Evolutionary conservation across 179 eudicot genomes (phyloP).

Genomic region (Heliamphora pulchella): DNA sequence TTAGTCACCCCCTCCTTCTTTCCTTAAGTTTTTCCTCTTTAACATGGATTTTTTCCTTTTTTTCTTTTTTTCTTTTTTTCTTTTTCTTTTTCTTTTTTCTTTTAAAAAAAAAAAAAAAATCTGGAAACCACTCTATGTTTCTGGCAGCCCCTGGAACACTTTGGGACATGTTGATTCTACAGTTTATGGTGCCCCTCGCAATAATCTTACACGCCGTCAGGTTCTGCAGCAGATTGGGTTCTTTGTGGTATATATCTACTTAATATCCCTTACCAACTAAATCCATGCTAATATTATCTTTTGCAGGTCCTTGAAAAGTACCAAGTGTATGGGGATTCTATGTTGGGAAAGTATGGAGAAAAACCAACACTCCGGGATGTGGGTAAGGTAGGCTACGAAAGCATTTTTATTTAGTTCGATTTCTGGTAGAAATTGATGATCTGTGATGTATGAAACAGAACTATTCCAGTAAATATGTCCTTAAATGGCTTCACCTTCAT

Average conservation of each 20-base stretch:
- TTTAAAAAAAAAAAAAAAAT: background rate
- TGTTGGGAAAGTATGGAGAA: conserved; percentile 52
- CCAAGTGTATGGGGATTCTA: conserved; percentile 75
- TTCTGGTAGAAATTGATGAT: background rate
- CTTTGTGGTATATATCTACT: conserved; percentile 2
- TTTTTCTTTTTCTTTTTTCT: background rate
- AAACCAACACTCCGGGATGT: conserved; percentile 68
- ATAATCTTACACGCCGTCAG: conserved; percentile 73
- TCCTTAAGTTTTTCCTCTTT: background rate
- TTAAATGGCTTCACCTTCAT: background rate
- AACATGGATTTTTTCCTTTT: background rate
- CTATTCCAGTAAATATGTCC: background rate
- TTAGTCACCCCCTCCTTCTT: background rate
- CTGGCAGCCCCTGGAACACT: conserved; percentile 67
- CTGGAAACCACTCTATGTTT: conserved; percentile 9
- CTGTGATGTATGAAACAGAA: background rate
- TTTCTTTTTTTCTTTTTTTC: background rate
- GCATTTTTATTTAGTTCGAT: background rate
- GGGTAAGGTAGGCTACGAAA: conserved; percentile 42
- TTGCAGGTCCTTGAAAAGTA: conserved; percentile 67
- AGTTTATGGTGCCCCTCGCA: conserved; percentile 69
- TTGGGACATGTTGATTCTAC: conserved; percentile 66
- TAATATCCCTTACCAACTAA: background rate
- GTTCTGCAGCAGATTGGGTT: conserved; percentile 26
- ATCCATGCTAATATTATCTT: background rate